A percentile compares a stretch with the other conserved stretches of the same genome.
Conservation (phyloP, 1,284 basidiomycete genomes). For the Golubevia pallescens region DNA sequence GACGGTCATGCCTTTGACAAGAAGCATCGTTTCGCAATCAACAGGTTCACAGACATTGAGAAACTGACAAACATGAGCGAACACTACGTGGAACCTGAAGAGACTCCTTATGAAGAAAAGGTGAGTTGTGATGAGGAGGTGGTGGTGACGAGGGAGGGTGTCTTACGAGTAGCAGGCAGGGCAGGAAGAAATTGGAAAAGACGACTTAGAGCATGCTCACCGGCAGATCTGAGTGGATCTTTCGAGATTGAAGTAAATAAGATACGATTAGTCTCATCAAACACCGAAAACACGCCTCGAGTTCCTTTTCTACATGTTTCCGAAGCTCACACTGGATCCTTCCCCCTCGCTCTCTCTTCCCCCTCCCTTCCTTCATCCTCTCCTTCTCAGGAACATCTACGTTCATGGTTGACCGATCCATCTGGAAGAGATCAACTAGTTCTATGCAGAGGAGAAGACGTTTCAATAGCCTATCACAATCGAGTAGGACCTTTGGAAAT, state of each 20-base stretch:
- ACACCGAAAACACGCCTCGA: too few species aligned
- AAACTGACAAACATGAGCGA: conserved; percentile 53
- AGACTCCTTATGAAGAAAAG: conserved; percentile 45
- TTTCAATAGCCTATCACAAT: conserved; percentile 62
- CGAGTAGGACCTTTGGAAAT: conserved; percentile 25
- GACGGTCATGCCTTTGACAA: conserved; percentile 64
- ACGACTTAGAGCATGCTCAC: neutral
- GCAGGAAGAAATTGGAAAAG: neutral
- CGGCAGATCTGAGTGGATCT: too few species aligned
- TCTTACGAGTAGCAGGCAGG: neutral
- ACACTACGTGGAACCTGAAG: conserved; percentile 51
- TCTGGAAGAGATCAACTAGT: conserved; percentile 60
- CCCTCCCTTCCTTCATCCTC: too few species aligned
- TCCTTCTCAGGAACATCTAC: conserved; percentile 51
- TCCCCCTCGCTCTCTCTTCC: too few species aligned
- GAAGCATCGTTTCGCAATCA: conserved; percentile 59
- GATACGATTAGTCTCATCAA: too few species aligned
- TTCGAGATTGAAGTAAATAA: too few species aligned
- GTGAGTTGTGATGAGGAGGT: neutral
- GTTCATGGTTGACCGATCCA: conserved; percentile 59
- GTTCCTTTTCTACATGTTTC: too few species aligned
- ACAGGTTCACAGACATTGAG: conserved; percentile 63
- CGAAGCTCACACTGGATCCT: too few species aligned
- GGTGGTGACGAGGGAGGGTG: too few species aligned
- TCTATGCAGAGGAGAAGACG: conserved; percentile 60